Evolutionary conservation across 2,329 filamentous ascomycete genomes (phyloP), one percentile per base, ranked within the genome.

Genomic region (Phoma sp.): DNA sequence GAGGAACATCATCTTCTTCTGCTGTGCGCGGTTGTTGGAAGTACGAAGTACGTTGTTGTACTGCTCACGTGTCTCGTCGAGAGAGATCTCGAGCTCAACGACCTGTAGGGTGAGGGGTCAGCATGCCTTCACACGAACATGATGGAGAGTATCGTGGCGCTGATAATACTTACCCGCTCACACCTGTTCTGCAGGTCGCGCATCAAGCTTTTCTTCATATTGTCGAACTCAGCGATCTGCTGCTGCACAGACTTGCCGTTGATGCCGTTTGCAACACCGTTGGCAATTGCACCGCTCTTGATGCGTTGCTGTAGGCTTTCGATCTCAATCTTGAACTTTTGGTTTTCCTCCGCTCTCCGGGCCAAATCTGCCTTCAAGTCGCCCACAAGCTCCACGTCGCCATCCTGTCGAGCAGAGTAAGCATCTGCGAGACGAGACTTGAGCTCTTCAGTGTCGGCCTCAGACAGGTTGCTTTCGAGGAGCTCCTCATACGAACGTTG

Each of bases 171-270:
- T 72, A 78, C 93, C 63, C 95, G 89, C 81, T 99, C 95, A 77
- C 95, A 99, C 57, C 95, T 89, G 81, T 99, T 98, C 78, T 99
- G 95, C 62, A 99, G 81, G 77, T 99, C 95, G 53, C 95, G 91
- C 95, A 99, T 99, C 65, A 99, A 83, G 63, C 91, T 96, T 86
- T 99, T 99, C 87, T 99, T 99, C 93, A 99, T 99, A 55, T 92
- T 90, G 76, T 99, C 95, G 67, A 99, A 99, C 74, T 99, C 95
- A 53, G 93, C 91, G 76, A 99, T 96, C 79, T 98, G 95, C 79
- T 99, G 93, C 74, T 96, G 92, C 37, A 98, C 86, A 11, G 92
- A 96, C 83, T 96, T 96, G 82, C 90, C 90, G 68, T 91, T 91
- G 57, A 75, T 75, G 71, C 88, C 77, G 45, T 81, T 78, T 2